These are phyloP conservation scores for Ogataea ramenticola DNA, from an alignment of 805 yeast genomes.

Conservation along the genomic window DNA sequence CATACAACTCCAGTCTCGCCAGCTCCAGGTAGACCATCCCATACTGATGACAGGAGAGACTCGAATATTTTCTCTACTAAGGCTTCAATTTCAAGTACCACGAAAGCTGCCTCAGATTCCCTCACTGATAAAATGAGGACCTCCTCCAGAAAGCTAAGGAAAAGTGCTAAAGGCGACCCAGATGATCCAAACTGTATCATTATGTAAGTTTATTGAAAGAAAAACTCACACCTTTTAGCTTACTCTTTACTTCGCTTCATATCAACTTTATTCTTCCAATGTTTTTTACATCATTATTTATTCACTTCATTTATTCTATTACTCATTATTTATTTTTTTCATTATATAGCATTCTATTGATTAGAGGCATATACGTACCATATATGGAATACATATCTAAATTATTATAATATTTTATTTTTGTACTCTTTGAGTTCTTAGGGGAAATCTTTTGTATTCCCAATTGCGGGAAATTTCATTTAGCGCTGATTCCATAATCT, in stretches of 20 bases:
- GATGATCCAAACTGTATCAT: constrained; percentile 21
- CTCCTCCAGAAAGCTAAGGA: constrained; percentile 1
- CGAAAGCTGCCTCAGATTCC: background rate
- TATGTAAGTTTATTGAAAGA: no score
- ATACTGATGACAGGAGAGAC: background rate
- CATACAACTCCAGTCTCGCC: background rate
- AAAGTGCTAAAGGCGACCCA: constrained; percentile 9
- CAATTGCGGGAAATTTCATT: background rate
- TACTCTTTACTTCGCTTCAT: no score
- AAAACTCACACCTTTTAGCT: no score
- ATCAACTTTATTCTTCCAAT: no score
- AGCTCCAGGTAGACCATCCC: background rate
- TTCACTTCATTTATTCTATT: background rate
- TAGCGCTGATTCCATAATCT: no score
- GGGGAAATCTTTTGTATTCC: no score
- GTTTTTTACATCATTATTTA: no score
- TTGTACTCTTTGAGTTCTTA: background rate
- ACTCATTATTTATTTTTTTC: background rate
- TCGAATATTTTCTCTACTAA: background rate
- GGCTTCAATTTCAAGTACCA: background rate
- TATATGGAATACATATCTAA: background rate
- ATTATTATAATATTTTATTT: background rate
- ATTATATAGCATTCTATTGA: background rate
- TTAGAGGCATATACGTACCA: background rate
- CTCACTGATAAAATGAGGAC: background rate